phyloP scores from a whole-genome alignment of 2,329 filamentous ascomycete genomes.

The Xylariaceae sp. region DNA sequence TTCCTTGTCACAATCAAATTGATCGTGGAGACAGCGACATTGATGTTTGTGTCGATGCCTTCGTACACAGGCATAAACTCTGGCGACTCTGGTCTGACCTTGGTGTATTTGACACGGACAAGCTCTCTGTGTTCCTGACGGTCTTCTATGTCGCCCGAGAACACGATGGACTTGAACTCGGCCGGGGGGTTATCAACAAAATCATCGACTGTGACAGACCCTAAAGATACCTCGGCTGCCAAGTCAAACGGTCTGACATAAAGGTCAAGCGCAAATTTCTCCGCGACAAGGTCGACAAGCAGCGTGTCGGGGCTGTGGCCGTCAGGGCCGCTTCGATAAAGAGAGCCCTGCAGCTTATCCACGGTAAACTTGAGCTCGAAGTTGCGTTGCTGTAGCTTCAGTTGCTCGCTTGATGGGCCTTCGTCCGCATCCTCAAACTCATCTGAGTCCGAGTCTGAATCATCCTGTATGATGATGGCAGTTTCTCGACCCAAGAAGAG shows the following conservation, averaged over 20 bases:
- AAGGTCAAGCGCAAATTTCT: slow-evolving; percentile 81
- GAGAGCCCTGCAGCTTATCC: slow-evolving; percentile 84
- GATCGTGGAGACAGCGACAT: slow-evolving; percentile 88
- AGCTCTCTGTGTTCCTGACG: slow-evolving; percentile 73
- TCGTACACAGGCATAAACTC: slow-evolving; percentile 91
- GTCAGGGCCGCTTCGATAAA: slow-evolving; percentile 81
- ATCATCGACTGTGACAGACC: slow-evolving; percentile 84
- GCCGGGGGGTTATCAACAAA: slow-evolving; percentile 83
- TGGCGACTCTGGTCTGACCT: slow-evolving; percentile 83
- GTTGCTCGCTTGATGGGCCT: slow-evolving; percentile 47
- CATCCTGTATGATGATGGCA: slow-evolving; percentile 74
- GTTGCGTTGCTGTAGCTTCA: slow-evolving; percentile 78
- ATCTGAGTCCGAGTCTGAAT: slow-evolving; percentile 59
- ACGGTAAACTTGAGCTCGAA: slow-evolving; percentile 98
- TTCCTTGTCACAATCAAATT: slow-evolving; percentile 91
- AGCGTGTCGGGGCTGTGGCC: slow-evolving; percentile 70
- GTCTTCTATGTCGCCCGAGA: slow-evolving; percentile 69
- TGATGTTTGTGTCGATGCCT: slow-evolving; percentile 87
- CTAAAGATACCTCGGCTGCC: slow-evolving; percentile 83
- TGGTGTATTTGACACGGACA: slow-evolving; percentile 82
- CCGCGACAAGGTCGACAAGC: slow-evolving; percentile 84
- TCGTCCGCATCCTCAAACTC: slow-evolving; percentile 63
- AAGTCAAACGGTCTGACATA: slow-evolving; percentile 88
- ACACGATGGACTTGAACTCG: slow-evolving; percentile 97
- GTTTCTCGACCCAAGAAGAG: slow-evolving; percentile 66